phyloP scores from a whole-genome alignment of 2,329 filamentous ascomycete species.

The Aspergillus udagawae region DNA sequence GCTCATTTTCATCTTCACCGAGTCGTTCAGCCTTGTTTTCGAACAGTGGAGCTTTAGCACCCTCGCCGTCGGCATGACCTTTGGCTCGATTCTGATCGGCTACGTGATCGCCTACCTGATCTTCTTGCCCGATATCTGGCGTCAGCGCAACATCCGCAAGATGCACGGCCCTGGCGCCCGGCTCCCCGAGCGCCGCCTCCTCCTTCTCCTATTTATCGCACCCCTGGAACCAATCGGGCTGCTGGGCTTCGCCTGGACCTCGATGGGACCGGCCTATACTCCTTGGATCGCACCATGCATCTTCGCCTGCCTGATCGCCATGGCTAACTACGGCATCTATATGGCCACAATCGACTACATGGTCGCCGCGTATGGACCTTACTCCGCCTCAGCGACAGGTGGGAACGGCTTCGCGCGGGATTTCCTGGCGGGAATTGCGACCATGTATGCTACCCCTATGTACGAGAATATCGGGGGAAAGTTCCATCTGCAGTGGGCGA shows the following conservation, averaged over 20 bases:
- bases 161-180: slow-evolving; percentile 56
- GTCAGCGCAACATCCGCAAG: slow-evolving; percentile 46
- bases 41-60: slow-evolving; percentile 55
- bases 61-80: slow-evolving; percentile 48
- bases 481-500: slow-evolving; percentile 53
- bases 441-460: slow-evolving; percentile 55
- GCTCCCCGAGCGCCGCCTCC: slow-evolving; percentile 52
- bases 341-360: slow-evolving; percentile 67
- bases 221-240: slow-evolving; percentile 59
- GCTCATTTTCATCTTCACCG: slow-evolving; percentile 64
- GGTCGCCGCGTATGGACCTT: slow-evolving; percentile 63
- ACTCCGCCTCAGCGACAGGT: slow-evolving; percentile 63
- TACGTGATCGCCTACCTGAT: slow-evolving; percentile 58
- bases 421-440: slow-evolving; percentile 61
- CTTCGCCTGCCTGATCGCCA: slow-evolving; percentile 56
- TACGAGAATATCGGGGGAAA: slow-evolving; percentile 45
- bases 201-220: slow-evolving; percentile 57
- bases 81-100: slow-evolving; percentile 55
- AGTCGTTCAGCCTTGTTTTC: slow-evolving; percentile 59
- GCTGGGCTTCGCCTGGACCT: slow-evolving; percentile 60
- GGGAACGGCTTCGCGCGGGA: slow-evolving; percentile 66
- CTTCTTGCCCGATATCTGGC: slow-evolving; percentile 54
- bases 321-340: slow-evolving; percentile 62
- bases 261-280: slow-evolving; percentile 47
- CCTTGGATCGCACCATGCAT: slow-evolving; percentile 62